phyloP scores from a whole-genome alignment of 2,329 filamentous ascomycete species.

The Trichoderma hamatum region DNA sequence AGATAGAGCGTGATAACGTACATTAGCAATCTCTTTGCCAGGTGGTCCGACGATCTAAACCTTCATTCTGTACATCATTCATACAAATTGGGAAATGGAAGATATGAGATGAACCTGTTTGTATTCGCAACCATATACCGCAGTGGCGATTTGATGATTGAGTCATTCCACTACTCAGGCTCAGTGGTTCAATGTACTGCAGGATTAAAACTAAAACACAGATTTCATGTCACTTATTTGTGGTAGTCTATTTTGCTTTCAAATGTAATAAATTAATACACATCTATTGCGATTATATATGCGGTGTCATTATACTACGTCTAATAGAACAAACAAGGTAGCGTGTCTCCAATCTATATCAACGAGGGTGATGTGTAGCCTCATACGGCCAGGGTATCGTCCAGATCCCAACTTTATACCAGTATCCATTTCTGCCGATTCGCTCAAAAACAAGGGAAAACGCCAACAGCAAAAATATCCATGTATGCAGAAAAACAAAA shows the following conservation, averaged over 20 bases:
- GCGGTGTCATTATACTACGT: slow-evolving; percentile 15
- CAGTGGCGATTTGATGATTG: background rate
- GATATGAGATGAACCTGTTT: background rate
- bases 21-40: background rate
- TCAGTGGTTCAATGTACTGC: no score
- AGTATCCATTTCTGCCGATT: slow-evolving; percentile 9
- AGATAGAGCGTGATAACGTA: no score
- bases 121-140: background rate
- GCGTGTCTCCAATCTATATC: slow-evolving; percentile 22
- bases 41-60: background rate
- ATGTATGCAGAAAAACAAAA: slow-evolving; percentile 14
- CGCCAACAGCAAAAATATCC: slow-evolving; percentile 10
- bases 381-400: slow-evolving; percentile 31
- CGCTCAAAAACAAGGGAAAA: slow-evolving; percentile 16
- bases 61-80: background rate
- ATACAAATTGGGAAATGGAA: background rate
- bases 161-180: background rate
- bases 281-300: slow-evolving; percentile 14
- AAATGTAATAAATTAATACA: background rate
- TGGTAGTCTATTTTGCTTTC: background rate
- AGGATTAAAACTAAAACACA: no score
- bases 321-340: slow-evolving; percentile 11
- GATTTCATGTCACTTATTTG: no score
- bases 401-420: slow-evolving; percentile 18
- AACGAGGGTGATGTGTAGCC: slow-evolving; percentile 28